Percentiles rank a stretch among this genome's conserved stretches.
Conservation (phyloP, 129 eudicot genomes). For the Flaveria linearis region DNA sequence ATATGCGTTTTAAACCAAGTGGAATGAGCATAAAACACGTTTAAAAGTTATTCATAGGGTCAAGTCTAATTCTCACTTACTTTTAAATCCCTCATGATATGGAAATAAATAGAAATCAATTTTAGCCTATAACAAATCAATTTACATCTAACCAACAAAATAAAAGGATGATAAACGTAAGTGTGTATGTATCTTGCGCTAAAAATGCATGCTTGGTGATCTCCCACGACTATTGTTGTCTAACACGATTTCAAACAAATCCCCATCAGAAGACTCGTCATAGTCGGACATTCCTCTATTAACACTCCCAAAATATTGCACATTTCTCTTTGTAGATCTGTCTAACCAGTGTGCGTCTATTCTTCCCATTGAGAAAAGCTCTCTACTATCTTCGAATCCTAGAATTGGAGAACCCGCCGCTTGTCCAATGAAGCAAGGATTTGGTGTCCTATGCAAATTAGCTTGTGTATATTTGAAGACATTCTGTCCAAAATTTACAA, state of each 20-base stretch:
- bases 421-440: conserved; percentile 87
- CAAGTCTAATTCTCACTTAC: neutral
- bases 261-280: conserved; percentile 76
- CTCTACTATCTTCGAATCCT: conserved; percentile 78
- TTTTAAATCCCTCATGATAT: neutral
- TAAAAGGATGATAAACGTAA: neutral
- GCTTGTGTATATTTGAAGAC: conserved; percentile 63
- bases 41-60: neutral
- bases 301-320: conserved; percentile 39
- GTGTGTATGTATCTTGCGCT: conserved; percentile 2
- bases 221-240: conserved; percentile 60
- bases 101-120: conserved; percentile 13
- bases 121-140: conserved; percentile 33
- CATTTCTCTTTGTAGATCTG: conserved; percentile 55
- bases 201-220: conserved; percentile 57
- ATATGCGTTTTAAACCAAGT: neutral
- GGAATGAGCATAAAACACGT: neutral
- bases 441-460: conserved; percentile 72
- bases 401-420: conserved; percentile 47
- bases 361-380: conserved; percentile 94
- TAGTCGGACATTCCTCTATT: conserved; percentile 47
- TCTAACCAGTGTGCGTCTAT: conserved; percentile 80
- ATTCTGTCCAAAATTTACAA: conserved; percentile 88
- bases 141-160: conserved; percentile 31
- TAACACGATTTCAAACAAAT: conserved; percentile 83